Conservation (phyloP, 2,329 filamentous ascomycete species). For the Pseudogymnoascus sp. region DNA sequence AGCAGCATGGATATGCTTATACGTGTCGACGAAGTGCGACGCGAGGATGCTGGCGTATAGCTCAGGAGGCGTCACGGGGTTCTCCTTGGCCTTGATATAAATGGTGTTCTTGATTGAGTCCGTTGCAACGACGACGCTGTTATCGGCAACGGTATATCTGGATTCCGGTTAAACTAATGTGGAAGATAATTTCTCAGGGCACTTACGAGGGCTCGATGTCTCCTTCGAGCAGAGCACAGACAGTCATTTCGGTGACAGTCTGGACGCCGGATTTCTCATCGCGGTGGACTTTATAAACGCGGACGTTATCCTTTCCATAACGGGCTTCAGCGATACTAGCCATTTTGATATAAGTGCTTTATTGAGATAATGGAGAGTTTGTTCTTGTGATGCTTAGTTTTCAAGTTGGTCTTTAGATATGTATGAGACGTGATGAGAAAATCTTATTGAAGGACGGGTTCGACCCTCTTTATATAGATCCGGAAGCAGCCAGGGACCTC, state of each 20-base stretch:
- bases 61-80: constrained; percentile 87
- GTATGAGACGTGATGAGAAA: background rate
- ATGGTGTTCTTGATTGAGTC: constrained; percentile 98
- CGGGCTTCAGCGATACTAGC: constrained; percentile 54
- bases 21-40: constrained; percentile 79
- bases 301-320: constrained; percentile 97
- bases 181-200: background rate
- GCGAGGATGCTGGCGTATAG: constrained; percentile 80
- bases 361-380: background rate
- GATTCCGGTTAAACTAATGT: constrained; percentile 17
- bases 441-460: background rate
- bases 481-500: background rate
- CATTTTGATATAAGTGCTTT: constrained; percentile 33
- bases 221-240: constrained; percentile 86
- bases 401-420: background rate
- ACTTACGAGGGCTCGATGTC: constrained; percentile 75
- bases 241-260: constrained; percentile 88
- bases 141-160: constrained; percentile 89
- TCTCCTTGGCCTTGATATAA: constrained; percentile 89
- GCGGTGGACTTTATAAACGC: constrained; percentile 87
- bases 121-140: constrained; percentile 89
- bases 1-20: constrained; percentile 78
- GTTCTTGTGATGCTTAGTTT: background rate
- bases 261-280: constrained; percentile 70
- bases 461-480: constrained; percentile 6